Conservation (phyloP, 2,329 filamentous ascomycete genomes). For the Thelonectria discophora region DNA sequence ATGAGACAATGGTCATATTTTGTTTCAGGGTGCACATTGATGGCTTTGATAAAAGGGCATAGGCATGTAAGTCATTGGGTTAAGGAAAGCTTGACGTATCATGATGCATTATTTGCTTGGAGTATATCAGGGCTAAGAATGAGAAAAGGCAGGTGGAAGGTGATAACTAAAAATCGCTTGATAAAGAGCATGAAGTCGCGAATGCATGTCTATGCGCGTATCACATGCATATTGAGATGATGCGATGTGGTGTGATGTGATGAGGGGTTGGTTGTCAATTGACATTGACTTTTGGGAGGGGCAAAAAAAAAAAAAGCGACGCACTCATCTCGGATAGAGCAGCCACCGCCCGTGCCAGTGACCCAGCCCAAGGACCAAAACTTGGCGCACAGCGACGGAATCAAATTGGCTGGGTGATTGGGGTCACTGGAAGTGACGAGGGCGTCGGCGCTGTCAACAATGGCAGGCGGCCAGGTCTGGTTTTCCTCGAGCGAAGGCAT, state of each 20-base stretch:
- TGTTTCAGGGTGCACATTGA: neutral
- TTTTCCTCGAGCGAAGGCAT: conserved; percentile 33
- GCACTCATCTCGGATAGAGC: conserved; percentile 76
- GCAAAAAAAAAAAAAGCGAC: conserved; percentile 28
- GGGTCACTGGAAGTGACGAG: conserved; percentile 73
- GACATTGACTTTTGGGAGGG: neutral
- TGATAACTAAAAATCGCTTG: conserved; percentile 6
- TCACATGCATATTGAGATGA: conserved; percentile 4
- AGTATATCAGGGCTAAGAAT: neutral
- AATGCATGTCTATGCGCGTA: neutral
- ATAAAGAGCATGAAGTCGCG: neutral
- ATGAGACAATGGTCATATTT: neutral
- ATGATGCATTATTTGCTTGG: neutral
- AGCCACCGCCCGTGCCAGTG: conserved; percentile 84
- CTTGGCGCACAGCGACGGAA: conserved; percentile 90
- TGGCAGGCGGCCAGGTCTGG: conserved; percentile 26
- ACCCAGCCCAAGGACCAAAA: conserved; percentile 98
- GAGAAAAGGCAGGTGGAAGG: neutral
- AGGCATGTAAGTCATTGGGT: neutral
- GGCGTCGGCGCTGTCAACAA: conserved; percentile 30
- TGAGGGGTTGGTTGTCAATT: neutral
- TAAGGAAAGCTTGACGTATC: neutral
- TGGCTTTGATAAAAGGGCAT: neutral
- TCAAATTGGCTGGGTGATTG: conserved; percentile 92
- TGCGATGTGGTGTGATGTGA: neutral